phyloP scores from a whole-genome alignment of 169 alveolate species.

The Cytauxzoon felis region DNA sequence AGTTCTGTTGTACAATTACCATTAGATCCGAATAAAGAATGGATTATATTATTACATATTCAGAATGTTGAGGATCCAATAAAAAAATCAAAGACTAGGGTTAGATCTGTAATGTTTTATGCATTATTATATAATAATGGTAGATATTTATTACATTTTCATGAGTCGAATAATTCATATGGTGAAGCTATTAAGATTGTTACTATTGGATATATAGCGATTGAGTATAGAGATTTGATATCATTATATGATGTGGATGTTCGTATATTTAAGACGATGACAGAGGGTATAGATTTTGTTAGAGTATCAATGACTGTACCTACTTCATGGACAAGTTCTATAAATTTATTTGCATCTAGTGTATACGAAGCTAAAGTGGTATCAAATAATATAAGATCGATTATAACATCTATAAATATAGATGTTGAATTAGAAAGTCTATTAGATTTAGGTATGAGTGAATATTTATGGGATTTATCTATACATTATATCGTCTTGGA shows the following conservation, averaged over 20 bases:
- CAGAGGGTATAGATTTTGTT: background rate
- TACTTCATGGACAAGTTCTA: conserved; percentile 11
- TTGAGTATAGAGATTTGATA: background rate
- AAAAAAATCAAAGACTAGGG: background rate
- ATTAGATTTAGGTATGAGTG: background rate
- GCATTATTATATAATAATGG: background rate
- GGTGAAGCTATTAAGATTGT: background rate
- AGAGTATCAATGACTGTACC: conserved; percentile 9
- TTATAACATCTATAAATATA: background rate
- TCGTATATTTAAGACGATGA: background rate
- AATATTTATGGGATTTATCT: background rate
- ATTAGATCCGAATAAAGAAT: conserved; percentile 27
- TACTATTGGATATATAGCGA: conserved; percentile 35
- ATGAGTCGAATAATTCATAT: background rate
- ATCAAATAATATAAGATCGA: background rate
- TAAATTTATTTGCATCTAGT: background rate
- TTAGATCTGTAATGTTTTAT: background rate
- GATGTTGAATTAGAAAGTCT: background rate
- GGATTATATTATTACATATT: conserved; percentile 35
- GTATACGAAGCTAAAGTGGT: background rate
- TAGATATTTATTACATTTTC: background rate
- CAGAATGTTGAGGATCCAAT: background rate
- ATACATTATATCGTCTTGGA: background rate
- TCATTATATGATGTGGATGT: background rate
- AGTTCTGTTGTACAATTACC: conserved; percentile 12